phyloP scores from a whole-genome alignment of 495 filamentous ascomycete species.

The Podospora bellae-mahoneyi region DNA sequence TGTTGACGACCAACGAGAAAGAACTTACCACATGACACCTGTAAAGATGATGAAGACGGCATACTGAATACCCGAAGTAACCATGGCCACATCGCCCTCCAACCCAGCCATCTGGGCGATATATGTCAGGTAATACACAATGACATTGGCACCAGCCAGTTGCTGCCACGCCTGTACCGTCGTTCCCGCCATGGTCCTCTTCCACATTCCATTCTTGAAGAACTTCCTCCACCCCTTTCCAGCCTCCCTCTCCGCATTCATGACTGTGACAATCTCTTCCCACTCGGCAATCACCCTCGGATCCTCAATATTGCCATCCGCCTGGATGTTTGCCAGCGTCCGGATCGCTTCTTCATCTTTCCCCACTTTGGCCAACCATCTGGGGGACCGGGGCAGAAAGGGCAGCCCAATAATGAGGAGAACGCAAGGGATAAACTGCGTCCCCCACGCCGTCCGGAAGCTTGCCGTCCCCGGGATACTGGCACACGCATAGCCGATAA shows the following conservation, averaged over 20 bases:
- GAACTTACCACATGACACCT: slow-evolving; percentile 48
- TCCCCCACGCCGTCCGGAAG: slow-evolving; percentile 70
- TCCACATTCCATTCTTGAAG: slow-evolving; percentile 65
- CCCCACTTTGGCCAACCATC: slow-evolving; percentile 69
- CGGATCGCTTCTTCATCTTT: slow-evolving; percentile 65
- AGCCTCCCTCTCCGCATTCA: slow-evolving; percentile 56
- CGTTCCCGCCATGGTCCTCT: slow-evolving; percentile 65
- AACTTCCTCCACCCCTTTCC: slow-evolving; percentile 56
- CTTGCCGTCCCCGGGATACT: slow-evolving; percentile 59
- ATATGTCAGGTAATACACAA: slow-evolving; percentile 70
- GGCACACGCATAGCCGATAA: slow-evolving; percentile 51
- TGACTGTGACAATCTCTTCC: slow-evolving; percentile 63
- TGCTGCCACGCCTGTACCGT: slow-evolving; percentile 64
- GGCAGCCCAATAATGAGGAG: slow-evolving; percentile 61
- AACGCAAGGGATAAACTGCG: slow-evolving; percentile 65
- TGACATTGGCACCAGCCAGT: slow-evolving; percentile 63
- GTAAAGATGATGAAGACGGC: slow-evolving; percentile 73
- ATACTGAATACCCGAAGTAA: slow-evolving; percentile 69
- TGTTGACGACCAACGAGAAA: background rate
- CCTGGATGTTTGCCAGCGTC: slow-evolving; percentile 67
- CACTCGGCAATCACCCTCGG: slow-evolving; percentile 68
- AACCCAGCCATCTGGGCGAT: slow-evolving; percentile 67
- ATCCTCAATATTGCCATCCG: slow-evolving; percentile 59
- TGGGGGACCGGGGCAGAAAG: slow-evolving; percentile 69
- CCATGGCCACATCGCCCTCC: slow-evolving; percentile 60